A percentile compares a stretch with the other conserved stretches of the same genome.
phyloP scores from a whole-genome alignment of 306 rosid species.

The Cicer arietinum region DNA sequence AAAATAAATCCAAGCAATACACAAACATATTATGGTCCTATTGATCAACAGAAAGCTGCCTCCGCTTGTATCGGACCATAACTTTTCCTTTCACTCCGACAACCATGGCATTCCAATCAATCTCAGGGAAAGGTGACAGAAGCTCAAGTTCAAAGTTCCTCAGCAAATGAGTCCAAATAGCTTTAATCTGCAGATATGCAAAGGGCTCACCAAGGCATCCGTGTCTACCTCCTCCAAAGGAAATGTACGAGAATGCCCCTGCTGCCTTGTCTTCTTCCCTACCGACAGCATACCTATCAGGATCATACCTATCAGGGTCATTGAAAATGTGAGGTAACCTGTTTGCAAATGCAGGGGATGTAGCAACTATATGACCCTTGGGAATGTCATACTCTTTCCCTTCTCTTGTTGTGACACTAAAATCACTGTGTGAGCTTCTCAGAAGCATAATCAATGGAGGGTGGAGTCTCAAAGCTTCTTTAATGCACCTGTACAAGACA shows the following conservation, averaged over 20 bases:
- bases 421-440: conserved; percentile 85
- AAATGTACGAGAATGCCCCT: conserved; percentile 88
- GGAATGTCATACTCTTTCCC: conserved; percentile 89
- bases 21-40: conserved; percentile 27
- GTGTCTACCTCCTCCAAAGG: conserved; percentile 96
- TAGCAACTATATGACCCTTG: conserved; percentile 92
- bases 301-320: conserved; percentile 85
- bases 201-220: conserved; percentile 99
- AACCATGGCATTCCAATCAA: conserved; percentile 99
- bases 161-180: conserved; percentile 91
- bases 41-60: conserved; percentile 62
- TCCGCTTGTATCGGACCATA: conserved; percentile 89
- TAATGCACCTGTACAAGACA: conserved; percentile 75
- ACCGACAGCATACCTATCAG: conserved; percentile 74
- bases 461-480: conserved; percentile 97
- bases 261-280: conserved; percentile 95
- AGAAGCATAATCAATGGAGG: conserved; percentile 92
- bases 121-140: conserved; percentile 88
- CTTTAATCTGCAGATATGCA: conserved; percentile 94
- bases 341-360: conserved; percentile 94
- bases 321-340: conserved; percentile 73
- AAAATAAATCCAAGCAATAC: conserved; percentile 3
- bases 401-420: conserved; percentile 73
- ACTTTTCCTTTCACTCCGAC: conserved; percentile 96
- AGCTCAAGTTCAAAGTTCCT: conserved; percentile 94